Percentiles rank a stretch among this genome's conserved stretches.
Conservation (phyloP, 805 yeast genomes). For the Candida nanaspora region DNA sequence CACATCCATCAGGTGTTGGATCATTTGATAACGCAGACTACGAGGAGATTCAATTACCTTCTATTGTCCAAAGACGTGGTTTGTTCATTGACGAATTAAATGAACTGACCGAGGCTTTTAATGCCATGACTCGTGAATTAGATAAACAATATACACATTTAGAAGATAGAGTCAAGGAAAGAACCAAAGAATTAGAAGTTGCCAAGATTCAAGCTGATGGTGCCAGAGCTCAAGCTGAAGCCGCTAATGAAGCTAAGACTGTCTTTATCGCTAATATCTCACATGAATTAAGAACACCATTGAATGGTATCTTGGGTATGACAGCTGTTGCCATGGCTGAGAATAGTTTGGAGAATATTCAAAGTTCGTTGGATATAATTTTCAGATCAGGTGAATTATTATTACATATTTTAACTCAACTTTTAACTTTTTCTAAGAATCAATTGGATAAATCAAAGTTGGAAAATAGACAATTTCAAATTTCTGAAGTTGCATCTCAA, state of each 20-base stretch:
- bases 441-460: constrained; percentile 77
- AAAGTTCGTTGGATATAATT: constrained; percentile 71
- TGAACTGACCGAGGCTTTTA: constrained; percentile 82
- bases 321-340: constrained; percentile 92
- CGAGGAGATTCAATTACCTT: constrained; percentile 7
- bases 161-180: constrained; percentile 79
- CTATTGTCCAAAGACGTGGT: constrained; percentile 23
- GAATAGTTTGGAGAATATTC: constrained; percentile 55
- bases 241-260: constrained; percentile 95
- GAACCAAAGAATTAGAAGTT: constrained; percentile 84
- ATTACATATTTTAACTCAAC: constrained; percentile 82
- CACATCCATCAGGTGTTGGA: constrained; percentile 3
- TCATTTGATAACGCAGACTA: neutral
- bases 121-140: constrained; percentile 83
- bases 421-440: constrained; percentile 87
- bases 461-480: constrained; percentile 74
- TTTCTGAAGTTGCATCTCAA: constrained; percentile 78
- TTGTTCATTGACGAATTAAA: constrained; percentile 77
- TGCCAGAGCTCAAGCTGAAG: constrained; percentile 44
- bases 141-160: constrained; percentile 76
- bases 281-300: constrained; percentile 90
- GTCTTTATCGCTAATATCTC: constrained; percentile 89
- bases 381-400: constrained; percentile 88
- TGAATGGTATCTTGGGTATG: constrained; percentile 95
- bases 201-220: constrained; percentile 71